Evolutionary conservation across 2,329 filamentous ascomycete genomes (phyloP).

Genomic region (Xylariaceae sp.): DNA sequence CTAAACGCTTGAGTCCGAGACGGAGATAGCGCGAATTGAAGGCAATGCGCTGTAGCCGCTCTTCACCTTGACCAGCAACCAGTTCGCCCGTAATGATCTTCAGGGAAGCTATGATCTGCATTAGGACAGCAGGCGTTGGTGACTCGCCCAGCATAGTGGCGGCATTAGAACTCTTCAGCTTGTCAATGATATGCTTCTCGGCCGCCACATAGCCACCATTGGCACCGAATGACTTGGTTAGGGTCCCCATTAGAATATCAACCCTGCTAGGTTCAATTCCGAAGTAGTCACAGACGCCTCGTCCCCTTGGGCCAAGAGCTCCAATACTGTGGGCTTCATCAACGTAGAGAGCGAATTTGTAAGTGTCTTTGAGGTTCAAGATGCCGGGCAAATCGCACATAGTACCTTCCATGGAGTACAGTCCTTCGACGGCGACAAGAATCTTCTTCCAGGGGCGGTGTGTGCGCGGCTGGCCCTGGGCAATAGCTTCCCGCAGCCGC

Average conservation of each 20-base stretch:
- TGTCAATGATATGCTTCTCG: constrained; percentile 89
- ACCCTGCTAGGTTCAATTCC: constrained; percentile 84
- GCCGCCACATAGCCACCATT: constrained; percentile 95
- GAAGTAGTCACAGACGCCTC: constrained; percentile 97
- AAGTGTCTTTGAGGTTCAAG: constrained; percentile 84
- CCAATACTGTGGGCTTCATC: constrained; percentile 97
- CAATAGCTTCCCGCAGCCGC: constrained; percentile 86
- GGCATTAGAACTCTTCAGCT: constrained; percentile 83
- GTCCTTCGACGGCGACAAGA: constrained; percentile 88
- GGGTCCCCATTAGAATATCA: constrained; percentile 95
- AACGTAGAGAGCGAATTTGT: constrained; percentile 95
- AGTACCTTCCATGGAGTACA: constrained; percentile 99
- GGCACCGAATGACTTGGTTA: constrained; percentile 97
- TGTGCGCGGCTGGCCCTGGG: constrained; percentile 95
- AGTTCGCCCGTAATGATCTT: constrained; percentile 89
- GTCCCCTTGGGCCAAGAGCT: constrained; percentile 83
- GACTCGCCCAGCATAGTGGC: constrained; percentile 87
- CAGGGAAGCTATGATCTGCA: constrained; percentile 86
- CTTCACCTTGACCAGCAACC: constrained; percentile 87
- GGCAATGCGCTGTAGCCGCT: constrained; percentile 90
- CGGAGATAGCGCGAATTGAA: constrained; percentile 99
- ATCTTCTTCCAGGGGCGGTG: constrained; percentile 99
- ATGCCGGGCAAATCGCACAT: constrained; percentile 97
- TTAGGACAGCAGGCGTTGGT: constrained; percentile 82
- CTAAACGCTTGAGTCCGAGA: constrained; percentile 92